Evolutionary conservation across 2,329 filamentous ascomycete species (phyloP), one percentile per base, ranked within the genome.

Genomic region (Clarireedia homoeocarpa): DNA sequence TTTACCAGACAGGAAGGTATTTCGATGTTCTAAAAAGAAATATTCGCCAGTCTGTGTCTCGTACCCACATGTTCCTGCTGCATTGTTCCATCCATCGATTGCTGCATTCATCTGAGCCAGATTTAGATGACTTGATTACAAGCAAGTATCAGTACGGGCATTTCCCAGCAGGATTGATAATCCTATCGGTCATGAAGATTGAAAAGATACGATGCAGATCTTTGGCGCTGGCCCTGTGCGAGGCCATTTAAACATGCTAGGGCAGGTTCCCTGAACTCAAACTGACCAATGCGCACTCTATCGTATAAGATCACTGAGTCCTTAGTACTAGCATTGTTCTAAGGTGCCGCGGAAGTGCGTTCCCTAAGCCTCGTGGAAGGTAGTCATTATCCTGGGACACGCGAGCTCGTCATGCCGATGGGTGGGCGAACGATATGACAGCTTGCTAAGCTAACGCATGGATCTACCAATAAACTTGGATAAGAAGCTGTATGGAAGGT

Each of bases 141-240:
- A 49, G 34, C 12, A 42, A 40, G 27, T 12, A 34, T 34, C 30
- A 14, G 4, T 12, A 34, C 15, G 52, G 36, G 34, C 10, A 44
- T 42, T 20, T 24, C 15, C 39, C 15, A 50, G 26, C 30, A 36
- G 20, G 34, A n/a, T 26, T 51, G 46, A 26, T 36, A 46, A 9
- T 15, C 46, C 38, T 55, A 51, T 51, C 38, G 6, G 39, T 40
- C 15, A 15, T 4, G 20, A 50, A 15, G 34, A 20, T 26, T 26
- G 24, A 30, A 23, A 49, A 12, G 48, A 48, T 34, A 54, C 47
- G 24, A 36, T 36, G 24, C 23, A 24, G 12, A 49, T 40, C 34
- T 30, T 50, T 55, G 15, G 45, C 52, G 52, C 52, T 38, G 52
- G 46, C 46, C 52, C 3, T n/a, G 42, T 55, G 10, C 27, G 20